Percentiles rank a stretch among this genome's conserved stretches.
These are phyloP conservation scores for Cryptococcus depauperatus DNA, from an alignment of 1,284 basidiomycete species.

Conservation along the genomic window DNA sequence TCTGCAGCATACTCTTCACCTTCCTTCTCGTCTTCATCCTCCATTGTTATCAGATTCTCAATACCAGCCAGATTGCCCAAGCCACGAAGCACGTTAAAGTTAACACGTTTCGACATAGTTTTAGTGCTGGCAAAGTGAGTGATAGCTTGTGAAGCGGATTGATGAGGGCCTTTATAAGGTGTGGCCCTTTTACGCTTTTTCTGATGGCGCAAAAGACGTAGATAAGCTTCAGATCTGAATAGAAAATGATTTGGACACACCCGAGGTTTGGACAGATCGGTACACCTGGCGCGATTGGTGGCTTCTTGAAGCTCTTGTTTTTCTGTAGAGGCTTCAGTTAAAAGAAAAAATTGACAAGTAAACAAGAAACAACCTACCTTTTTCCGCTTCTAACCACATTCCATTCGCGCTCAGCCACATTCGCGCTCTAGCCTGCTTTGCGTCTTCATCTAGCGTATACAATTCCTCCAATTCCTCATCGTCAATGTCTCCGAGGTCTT, in stretches of 20 bases:
- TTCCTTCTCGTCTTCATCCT: constrained; percentile 10
- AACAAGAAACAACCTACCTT: constrained; percentile 52
- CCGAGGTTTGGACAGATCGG: constrained; percentile 28
- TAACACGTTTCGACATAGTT: constrained; percentile 37
- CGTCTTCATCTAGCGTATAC: constrained; percentile 67
- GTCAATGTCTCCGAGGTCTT: constrained; percentile 62
- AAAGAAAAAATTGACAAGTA: no score
- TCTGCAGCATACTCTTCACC: constrained; percentile 16
- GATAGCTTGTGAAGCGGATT: constrained; percentile 29
- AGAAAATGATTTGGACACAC: constrained; percentile 14
- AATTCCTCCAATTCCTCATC: constrained; percentile 87
- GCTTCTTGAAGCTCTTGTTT: constrained; percentile 27
- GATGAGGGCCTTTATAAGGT: constrained; percentile 28
- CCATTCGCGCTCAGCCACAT: constrained; percentile 95
- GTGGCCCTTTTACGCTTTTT: constrained; percentile 20
- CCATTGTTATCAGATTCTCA: constrained; percentile 4
- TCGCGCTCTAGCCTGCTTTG: constrained; percentile 81
- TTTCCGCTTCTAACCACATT: constrained; percentile 84
- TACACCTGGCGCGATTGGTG: constrained; percentile 22
- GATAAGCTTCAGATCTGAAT: background rate
- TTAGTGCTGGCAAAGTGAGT: constrained; percentile 26
- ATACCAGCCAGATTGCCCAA: constrained; percentile 13
- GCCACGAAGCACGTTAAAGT: constrained; percentile 29
- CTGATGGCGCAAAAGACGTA: no score
- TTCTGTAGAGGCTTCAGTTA: constrained; percentile 14